phyloP scores from a whole-genome alignment of 768 basidiomycete species.

The Rossbeevera mucosa region DNA sequence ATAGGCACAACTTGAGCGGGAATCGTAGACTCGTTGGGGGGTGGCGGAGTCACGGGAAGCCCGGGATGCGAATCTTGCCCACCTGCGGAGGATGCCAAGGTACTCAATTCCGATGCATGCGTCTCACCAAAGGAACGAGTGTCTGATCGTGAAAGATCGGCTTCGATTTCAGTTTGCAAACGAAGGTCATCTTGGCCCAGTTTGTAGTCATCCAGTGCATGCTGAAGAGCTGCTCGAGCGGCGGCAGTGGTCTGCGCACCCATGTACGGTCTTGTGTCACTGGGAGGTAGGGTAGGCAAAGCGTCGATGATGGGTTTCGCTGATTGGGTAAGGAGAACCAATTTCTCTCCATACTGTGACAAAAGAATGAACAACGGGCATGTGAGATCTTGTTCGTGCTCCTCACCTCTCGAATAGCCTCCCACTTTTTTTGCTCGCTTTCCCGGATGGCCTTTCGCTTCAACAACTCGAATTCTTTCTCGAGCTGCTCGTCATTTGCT shows the following conservation, averaged over 20 bases:
- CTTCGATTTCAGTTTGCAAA: conserved; percentile 35
- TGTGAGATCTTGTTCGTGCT: conserved; percentile 1
- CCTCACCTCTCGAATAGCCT: conserved; percentile 70
- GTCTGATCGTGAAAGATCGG: conserved; percentile 64
- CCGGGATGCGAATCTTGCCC: conserved; percentile 29
- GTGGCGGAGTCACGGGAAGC: conserved; percentile 43
- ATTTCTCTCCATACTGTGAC: conserved; percentile 73
- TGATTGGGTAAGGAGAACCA: conserved; percentile 69
- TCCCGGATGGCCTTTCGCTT: conserved; percentile 74
- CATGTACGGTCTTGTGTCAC: conserved; percentile 48
- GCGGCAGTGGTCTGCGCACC: conserved; percentile 62
- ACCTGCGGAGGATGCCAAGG: conserved; percentile 38
- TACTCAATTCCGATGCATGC: conserved; percentile 68
- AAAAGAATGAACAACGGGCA: conserved; percentile 1
- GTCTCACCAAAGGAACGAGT: conserved; percentile 82
- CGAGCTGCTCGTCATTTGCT: conserved; percentile 56
- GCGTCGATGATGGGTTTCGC: conserved; percentile 56
- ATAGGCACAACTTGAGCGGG: conserved; percentile 29
- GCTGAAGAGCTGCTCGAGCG: conserved; percentile 69
- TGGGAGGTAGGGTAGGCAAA: conserved; percentile 67
- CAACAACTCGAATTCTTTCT: conserved; percentile 66
- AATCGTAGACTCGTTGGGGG: conserved; percentile 26
- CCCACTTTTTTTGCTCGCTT: conserved; percentile 75
- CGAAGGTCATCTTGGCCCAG: conserved; percentile 58
- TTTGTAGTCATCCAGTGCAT: conserved; percentile 73